Percentiles rank a stretch among this genome's conserved stretches.
These are phyloP conservation scores for Ceratocystiopsis minuta DNA, from an alignment of 2,329 filamentous ascomycete genomes.

Conservation along the genomic window DNA sequence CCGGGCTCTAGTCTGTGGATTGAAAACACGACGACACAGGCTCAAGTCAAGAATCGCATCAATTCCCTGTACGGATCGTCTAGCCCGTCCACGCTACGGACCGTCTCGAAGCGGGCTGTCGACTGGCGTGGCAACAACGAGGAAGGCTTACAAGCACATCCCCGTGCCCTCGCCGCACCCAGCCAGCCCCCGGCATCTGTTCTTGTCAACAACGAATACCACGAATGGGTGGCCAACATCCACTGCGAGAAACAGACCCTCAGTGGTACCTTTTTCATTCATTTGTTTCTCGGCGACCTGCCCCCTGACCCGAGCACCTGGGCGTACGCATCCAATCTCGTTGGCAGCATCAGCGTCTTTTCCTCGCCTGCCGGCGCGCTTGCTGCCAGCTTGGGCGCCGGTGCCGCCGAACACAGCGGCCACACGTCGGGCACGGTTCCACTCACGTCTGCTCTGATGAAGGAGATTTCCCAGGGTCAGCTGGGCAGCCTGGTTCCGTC, in stretches of 20 bases:
- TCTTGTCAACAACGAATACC: conserved; percentile 25
- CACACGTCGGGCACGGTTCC: conserved; percentile 32
- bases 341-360: conserved; percentile 44
- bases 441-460: conserved; percentile 29
- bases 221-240: conserved; percentile 54
- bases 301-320: conserved; percentile 27
- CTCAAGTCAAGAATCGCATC: conserved; percentile 31
- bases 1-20: conserved; percentile 7
- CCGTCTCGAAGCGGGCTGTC: neutral
- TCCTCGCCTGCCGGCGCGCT: conserved; percentile 14
- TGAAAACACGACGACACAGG: conserved; percentile 17
- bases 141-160: neutral
- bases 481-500: conserved; percentile 20
- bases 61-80: conserved; percentile 43
- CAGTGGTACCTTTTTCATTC: conserved; percentile 42
- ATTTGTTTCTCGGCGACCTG: conserved; percentile 47
- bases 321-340: conserved; percentile 33
- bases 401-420: conserved; percentile 13
- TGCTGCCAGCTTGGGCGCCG: neutral
- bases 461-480: conserved; percentile 19
- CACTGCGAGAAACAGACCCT: conserved; percentile 41
- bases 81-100: conserved; percentile 18
- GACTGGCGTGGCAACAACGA: no score
- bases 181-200: conserved; percentile 9
- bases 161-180: neutral